A percentile compares a stretch with the other conserved stretches of the same genome.
Conservation (phyloP, 768 basidiomycete species). For the Pulveroboletus frians region DNA sequence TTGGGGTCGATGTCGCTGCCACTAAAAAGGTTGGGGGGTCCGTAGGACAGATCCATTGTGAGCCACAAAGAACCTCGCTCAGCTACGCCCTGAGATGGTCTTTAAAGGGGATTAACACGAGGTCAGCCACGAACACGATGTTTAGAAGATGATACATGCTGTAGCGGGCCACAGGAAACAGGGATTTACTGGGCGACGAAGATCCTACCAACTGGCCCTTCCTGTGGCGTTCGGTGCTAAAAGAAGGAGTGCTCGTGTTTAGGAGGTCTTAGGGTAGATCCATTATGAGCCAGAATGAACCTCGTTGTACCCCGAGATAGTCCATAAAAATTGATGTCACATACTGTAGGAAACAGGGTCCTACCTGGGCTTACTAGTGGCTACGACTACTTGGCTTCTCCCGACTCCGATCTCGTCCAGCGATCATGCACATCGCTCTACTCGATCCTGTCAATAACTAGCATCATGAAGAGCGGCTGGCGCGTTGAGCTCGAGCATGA, state of each 20-base stretch:
- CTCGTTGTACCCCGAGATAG: not conserved
- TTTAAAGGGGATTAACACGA: conserved; percentile 13
- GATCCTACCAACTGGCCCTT: conserved; percentile 3
- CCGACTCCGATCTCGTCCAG: not conserved
- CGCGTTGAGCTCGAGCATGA: conserved; percentile 21
- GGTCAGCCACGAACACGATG: not conserved
- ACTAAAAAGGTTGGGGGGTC: conserved; percentile 15
- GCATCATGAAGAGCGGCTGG: conserved; percentile 16
- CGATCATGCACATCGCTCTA: not conserved
- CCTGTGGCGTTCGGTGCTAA: conserved; percentile 4
- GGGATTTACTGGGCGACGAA: conserved; percentile 10
- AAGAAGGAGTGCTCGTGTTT: not conserved
- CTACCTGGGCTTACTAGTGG: not conserved
- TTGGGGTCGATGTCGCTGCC: not conserved
- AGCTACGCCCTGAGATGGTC: not conserved
- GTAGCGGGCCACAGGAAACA: not conserved
- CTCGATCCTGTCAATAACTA: not conserved
- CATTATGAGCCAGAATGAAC: conserved; percentile 5
- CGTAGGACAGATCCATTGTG: conserved; percentile 8
- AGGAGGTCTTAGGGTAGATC: conserved; percentile 11
- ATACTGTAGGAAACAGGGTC: conserved; percentile 10
- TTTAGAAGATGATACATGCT: conserved; percentile 1
- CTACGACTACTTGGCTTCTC: not conserved
- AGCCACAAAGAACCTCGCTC: not conserved
- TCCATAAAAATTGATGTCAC: conserved; percentile 1